Conservation (phyloP, 2,329 filamentous ascomycete genomes). For the Cladorrhinum sp. region DNA sequence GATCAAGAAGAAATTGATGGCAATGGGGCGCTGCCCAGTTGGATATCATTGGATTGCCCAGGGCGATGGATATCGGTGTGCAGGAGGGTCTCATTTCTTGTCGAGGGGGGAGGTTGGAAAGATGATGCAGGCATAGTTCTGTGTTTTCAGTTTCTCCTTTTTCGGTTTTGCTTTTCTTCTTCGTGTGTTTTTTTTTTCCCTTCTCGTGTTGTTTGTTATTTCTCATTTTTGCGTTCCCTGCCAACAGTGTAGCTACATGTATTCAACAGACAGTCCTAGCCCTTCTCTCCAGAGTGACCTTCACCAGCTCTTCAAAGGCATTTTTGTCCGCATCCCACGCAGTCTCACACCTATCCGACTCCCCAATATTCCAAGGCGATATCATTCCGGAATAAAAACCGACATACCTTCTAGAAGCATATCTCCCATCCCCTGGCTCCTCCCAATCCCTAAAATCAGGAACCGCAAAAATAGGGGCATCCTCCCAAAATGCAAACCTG, state of each 20-base stretch:
- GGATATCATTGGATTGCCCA: conserved; percentile 64
- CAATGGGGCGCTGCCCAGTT: conserved; percentile 52
- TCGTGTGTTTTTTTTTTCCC: too few relatives aligned
- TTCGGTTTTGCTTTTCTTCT: neutral
- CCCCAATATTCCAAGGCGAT: neutral
- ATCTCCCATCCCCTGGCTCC: too few relatives aligned
- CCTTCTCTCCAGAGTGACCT: neutral
- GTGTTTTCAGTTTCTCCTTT: neutral
- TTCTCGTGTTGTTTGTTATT: too few relatives aligned
- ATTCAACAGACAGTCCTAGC: too few relatives aligned
- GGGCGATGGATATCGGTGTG: conserved; percentile 57
- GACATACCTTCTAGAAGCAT: too few relatives aligned
- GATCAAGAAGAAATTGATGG: conserved; percentile 42
- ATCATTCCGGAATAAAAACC: neutral
- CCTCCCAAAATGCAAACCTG: conserved; percentile 1
- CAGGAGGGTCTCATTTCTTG: conserved; percentile 58
- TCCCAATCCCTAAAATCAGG: conserved; percentile 3
- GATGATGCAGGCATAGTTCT: neutral
- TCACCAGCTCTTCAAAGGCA: neutral
- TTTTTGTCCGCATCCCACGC: neutral
- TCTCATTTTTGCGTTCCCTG: too few relatives aligned
- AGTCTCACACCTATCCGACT: neutral
- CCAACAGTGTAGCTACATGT: too few relatives aligned
- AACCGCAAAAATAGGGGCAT: neutral
- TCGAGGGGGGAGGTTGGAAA: neutral